Evolutionary conservation across 2,329 filamentous ascomycete genomes (phyloP), one percentile per base, ranked within the genome.

Genomic region (Aplosporella prunicola): DNA sequence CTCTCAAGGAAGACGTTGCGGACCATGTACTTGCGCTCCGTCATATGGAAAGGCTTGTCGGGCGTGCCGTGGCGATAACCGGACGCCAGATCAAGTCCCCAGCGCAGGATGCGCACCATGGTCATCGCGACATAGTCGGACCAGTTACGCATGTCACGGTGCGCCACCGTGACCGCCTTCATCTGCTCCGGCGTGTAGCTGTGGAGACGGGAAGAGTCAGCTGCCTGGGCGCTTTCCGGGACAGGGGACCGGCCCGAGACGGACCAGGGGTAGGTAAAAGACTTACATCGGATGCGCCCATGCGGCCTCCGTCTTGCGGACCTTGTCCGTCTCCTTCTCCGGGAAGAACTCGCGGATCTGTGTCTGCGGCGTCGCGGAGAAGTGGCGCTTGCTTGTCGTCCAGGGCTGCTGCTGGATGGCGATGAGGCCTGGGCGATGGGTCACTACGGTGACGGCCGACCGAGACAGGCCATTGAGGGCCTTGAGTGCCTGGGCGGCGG

Each of bases 1-100:
- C 81, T 88, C 60, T 98, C 91, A 22, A 98, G 72, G 60, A 98
- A 98, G 48, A 98, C 74, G 54, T 94, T 89, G 5, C 89, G 75
- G 32, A 83, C 75, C 50, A 95, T 70, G 80, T 91, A 98, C 64
- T 96, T 91, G 5, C 79, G 68, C 57, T 93, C 88, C 0, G 76
- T 91, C 69, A 84, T 84, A 22, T 59, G 57, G 51, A 74, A 93
- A 51, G 56, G 79, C 63, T 68, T 74, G 52, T 40, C 73, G 2
- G 68, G 63, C 8, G 68, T 73, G 45, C 83, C 73, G 54, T 94
- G 86, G 20, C 76, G 78, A 48, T 86, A 82, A 9, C 87, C 86
- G 0, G 88, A 94, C 11, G 72, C 82, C 23, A 80, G 63, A 56
- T 96, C 89, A 63, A 93, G 85, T 7, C 77, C 77, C 70, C 76